Conservation (phyloP, 495 filamentous ascomycete genomes). For the Cryomyces antarcticus region DNA sequence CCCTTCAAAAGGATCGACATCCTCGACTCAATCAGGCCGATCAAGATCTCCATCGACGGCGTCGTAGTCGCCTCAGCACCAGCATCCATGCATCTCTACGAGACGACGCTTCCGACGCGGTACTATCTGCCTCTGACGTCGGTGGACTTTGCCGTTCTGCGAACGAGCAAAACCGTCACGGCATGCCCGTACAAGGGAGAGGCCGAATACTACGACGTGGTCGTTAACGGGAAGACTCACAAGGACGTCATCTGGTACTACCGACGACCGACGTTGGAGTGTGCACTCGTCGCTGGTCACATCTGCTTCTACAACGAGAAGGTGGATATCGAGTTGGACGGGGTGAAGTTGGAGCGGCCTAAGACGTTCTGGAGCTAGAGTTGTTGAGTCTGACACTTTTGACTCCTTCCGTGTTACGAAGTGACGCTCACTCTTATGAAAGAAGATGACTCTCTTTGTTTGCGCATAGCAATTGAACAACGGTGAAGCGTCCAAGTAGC, state of each 20-base stretch:
- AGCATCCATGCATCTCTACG: slow-evolving; percentile 23
- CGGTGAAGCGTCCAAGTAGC: no score
- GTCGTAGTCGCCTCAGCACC: slow-evolving; percentile 23
- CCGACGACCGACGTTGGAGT: slow-evolving; percentile 27
- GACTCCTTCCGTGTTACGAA: no score
- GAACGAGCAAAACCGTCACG: slow-evolving; percentile 22
- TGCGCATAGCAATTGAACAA: slow-evolving; percentile 1
- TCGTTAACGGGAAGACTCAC: slow-evolving; percentile 18
- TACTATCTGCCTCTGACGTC: slow-evolving; percentile 30
- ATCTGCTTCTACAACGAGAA: slow-evolving; percentile 42
- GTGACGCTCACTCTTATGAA: no score
- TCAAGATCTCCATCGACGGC: slow-evolving; percentile 28
- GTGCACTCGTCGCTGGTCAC: slow-evolving; percentile 22
- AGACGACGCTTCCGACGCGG: slow-evolving; percentile 29
- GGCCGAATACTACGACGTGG: slow-evolving; percentile 30
- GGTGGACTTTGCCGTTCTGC: slow-evolving; percentile 20
- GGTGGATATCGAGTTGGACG: slow-evolving; percentile 36
- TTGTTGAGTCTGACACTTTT: no score
- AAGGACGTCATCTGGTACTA: slow-evolving; percentile 38
- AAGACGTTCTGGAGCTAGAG: slow-evolving; percentile 1
- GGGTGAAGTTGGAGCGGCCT: slow-evolving; percentile 20
- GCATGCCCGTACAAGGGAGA: slow-evolving; percentile 37
- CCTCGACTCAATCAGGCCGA: slow-evolving; percentile 25
- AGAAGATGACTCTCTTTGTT: no score
- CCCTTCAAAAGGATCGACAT: slow-evolving; percentile 38